Evolutionary conservation across 2,329 filamentous ascomycete genomes (phyloP).

Genomic region (Rhinocladiella mackenziei): DNA sequence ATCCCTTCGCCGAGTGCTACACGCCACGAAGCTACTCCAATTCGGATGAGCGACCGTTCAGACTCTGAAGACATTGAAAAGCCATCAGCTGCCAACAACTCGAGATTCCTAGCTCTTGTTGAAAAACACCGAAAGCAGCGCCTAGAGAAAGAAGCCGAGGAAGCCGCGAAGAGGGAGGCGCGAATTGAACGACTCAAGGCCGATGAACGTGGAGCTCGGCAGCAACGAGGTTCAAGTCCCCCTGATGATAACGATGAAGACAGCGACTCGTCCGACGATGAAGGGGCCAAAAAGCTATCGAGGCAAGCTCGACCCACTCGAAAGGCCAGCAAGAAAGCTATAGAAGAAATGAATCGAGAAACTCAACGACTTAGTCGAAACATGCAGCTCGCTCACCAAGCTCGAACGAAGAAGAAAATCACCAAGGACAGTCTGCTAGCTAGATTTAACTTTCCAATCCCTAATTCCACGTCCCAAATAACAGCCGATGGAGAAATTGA

Average conservation of each 20-base stretch:
- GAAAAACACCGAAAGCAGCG: slow-evolving; percentile 69
- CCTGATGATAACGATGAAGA: slow-evolving; percentile 48
- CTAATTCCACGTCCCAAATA: slow-evolving; percentile 30
- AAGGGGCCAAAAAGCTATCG: slow-evolving; percentile 63
- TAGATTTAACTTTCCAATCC: slow-evolving; percentile 66
- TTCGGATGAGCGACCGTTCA: slow-evolving; percentile 25
- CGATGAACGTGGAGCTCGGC: slow-evolving; percentile 30
- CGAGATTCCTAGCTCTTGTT: slow-evolving; percentile 67
- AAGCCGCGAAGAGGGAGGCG: slow-evolving; percentile 41
- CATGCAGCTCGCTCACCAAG: slow-evolving; percentile 86
- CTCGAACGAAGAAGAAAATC: slow-evolving; percentile 87
- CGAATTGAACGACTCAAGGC: slow-evolving; percentile 32
- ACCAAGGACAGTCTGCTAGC: slow-evolving; percentile 78
- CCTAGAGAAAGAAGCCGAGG: slow-evolving; percentile 59
- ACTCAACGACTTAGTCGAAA: slow-evolving; percentile 86
- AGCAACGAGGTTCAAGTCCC: slow-evolving; percentile 26
- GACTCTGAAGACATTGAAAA: slow-evolving; percentile 28
- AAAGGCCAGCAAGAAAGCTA: slow-evolving; percentile 88
- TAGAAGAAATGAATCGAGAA: slow-evolving; percentile 92
- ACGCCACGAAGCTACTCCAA: neutral
- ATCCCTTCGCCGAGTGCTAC: slow-evolving; percentile 31
- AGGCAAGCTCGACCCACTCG: slow-evolving; percentile 59
- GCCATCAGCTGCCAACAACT: slow-evolving; percentile 41
- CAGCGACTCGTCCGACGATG: slow-evolving; percentile 58
- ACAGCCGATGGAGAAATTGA: slow-evolving; percentile 25